These are phyloP conservation scores for Leptomonas pyrrhocoris DNA, from an alignment of 208 protist species.

Conservation along the genomic window DNA sequence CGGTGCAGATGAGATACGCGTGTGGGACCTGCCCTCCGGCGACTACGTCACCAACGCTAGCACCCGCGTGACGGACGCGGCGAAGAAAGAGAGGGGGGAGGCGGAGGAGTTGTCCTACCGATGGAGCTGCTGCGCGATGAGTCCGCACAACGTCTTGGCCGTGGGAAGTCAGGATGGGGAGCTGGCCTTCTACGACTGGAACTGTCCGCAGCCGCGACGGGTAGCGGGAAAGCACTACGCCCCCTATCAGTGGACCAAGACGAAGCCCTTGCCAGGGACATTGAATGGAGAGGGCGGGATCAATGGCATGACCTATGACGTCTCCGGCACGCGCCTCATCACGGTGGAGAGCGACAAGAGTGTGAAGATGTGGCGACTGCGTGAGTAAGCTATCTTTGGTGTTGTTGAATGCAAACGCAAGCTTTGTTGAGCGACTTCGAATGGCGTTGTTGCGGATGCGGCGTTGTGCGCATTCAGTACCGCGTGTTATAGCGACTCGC, in stretches of 20 bases:
- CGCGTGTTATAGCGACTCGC: too few species aligned
- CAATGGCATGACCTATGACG: conserved; percentile 93
- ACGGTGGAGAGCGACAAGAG: conserved; percentile 99
- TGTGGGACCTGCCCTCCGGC: conserved; percentile 96
- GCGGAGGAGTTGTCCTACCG: conserved; percentile 60
- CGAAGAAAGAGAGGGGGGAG: not conserved
- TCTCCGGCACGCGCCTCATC: conserved; percentile 97
- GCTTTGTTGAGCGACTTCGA: too few species aligned
- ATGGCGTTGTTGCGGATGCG: too few species aligned
- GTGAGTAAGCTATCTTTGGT: conserved; percentile 29
- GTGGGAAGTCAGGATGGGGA: conserved; percentile 93
- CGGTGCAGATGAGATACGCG: conserved; percentile 97
- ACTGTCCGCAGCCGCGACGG: conserved; percentile 67
- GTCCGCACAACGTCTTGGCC: conserved; percentile 92
- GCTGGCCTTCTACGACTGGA: conserved; percentile 98
- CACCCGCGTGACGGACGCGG: conserved; percentile 49
- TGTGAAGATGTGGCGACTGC: conserved; percentile 92
- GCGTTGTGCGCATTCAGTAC: too few species aligned
- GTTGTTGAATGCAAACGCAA: too few species aligned
- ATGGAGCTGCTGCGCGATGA: conserved; percentile 88
- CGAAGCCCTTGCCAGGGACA: conserved; percentile 81
- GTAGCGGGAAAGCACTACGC: conserved; percentile 52
- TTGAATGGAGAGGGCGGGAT: conserved; percentile 93
- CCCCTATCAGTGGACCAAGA: conserved; percentile 76
- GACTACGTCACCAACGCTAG: conserved; percentile 95